Evolutionary conservation across 345 rosid species (phyloP).

Genomic region (Citrus cavaleriei): DNA sequence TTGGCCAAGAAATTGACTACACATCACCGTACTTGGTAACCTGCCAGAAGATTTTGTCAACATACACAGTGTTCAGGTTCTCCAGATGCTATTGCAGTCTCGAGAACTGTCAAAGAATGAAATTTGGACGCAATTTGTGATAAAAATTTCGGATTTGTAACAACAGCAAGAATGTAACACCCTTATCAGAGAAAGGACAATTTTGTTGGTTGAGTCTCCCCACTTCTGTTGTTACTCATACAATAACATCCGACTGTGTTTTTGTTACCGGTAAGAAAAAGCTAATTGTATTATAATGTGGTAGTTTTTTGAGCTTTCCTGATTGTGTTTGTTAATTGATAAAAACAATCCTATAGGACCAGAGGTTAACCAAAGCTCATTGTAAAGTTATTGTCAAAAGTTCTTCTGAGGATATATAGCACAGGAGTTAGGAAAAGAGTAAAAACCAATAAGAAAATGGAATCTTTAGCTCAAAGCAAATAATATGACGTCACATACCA

Average conservation of each 20-base stretch:
- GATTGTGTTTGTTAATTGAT: neutral
- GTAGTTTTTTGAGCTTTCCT: no score
- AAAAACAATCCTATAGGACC: neutral
- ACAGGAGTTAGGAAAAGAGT: neutral
- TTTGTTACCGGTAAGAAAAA: no score
- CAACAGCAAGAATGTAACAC: neutral
- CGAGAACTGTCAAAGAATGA: neutral
- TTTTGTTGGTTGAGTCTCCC: neutral
- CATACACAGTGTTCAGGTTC: neutral
- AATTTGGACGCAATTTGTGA: neutral
- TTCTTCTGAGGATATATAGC: neutral
- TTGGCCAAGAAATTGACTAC: neutral
- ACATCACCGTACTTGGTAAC: neutral
- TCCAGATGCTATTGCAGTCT: neutral
- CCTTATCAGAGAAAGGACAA: neutral
- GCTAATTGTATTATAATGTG: no score
- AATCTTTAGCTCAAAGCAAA: slow-evolving; percentile 1
- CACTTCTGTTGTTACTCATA: neutral
- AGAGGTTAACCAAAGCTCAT: neutral
- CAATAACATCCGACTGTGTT: neutral
- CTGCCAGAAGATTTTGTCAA: neutral
- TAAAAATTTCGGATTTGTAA: neutral
- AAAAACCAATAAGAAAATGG: slow-evolving; percentile 3
- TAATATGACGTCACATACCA: slow-evolving; percentile 42
- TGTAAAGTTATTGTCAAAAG: neutral